Evolutionary conservation across 2,329 filamentous ascomycete genomes (phyloP).

Genomic region (Botrytis pseudocinerea): DNA sequence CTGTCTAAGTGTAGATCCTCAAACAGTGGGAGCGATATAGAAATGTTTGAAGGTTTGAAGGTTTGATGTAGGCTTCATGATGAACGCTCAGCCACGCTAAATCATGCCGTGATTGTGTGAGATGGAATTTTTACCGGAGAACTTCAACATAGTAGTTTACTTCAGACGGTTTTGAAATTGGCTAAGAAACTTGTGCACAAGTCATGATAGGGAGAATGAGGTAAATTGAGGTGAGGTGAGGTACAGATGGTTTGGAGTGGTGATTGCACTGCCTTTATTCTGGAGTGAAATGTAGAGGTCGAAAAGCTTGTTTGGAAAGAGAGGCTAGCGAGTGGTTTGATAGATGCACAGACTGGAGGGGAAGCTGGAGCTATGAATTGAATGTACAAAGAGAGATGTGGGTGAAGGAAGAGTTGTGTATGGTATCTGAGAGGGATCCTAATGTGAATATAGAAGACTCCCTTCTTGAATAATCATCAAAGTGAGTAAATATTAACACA

Average conservation of each 20-base stretch:
- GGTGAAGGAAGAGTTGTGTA: not conserved
- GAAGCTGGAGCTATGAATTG: not conserved
- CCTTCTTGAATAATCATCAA: not conserved
- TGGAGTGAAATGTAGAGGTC: no score
- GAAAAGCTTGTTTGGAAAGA: not conserved
- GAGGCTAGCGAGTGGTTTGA: no score
- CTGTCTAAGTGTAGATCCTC: not conserved
- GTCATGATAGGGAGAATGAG: not conserved
- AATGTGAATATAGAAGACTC: not conserved
- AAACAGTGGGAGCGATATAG: not conserved
- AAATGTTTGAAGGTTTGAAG: not conserved
- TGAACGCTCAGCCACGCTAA: not conserved
- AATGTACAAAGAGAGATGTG: not conserved
- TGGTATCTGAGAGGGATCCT: no score
- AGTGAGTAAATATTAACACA: not conserved
- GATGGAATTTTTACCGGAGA: not conserved
- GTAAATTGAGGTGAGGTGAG: not conserved
- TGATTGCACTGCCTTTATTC: not conserved
- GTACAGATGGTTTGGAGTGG: not conserved
- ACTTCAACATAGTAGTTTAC: not conserved
- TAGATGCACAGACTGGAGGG: not conserved
- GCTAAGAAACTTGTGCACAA: not conserved
- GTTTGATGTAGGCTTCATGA: constrained; percentile 9
- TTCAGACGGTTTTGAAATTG: not conserved
- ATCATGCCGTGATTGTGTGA: not conserved